Conservation (phyloP, 1,139 yeast species). For the Lodderomyces theae region DNA sequence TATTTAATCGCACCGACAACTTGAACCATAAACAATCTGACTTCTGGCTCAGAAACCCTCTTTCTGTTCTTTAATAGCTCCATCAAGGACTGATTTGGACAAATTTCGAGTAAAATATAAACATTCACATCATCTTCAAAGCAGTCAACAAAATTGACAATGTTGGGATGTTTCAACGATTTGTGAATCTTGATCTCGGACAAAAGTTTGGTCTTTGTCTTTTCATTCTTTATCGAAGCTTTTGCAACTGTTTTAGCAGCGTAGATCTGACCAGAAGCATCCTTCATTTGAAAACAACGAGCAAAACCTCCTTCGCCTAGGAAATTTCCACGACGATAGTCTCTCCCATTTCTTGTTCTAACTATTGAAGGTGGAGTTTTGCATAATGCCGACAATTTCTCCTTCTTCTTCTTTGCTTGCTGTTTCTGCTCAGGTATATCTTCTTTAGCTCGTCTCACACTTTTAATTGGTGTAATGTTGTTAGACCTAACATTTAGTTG, state of each 20-base stretch:
- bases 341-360: constrained; percentile 81
- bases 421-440: constrained; percentile 12
- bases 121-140: constrained; percentile 94
- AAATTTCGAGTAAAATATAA: constrained; percentile 86
- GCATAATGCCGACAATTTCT: constrained; percentile 81
- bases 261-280: constrained; percentile 77
- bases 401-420: constrained; percentile 62
- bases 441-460: constrained; percentile 31
- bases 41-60: constrained; percentile 85
- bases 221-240: constrained; percentile 85
- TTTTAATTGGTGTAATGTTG: constrained; percentile 44
- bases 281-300: constrained; percentile 95
- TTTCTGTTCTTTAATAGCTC: constrained; percentile 85
- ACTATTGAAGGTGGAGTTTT: constrained; percentile 94
- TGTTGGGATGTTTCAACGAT: constrained; percentile 81
- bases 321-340: constrained; percentile 86
- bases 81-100: constrained; percentile 92
- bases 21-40: constrained; percentile 85
- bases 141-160: constrained; percentile 90
- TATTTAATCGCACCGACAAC: constrained; percentile 91
- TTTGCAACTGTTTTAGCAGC: constrained; percentile 99
- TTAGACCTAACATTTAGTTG: constrained; percentile 39
- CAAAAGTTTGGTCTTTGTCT: constrained; percentile 82
- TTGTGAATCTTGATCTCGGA: constrained; percentile 96
- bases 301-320: constrained; percentile 99